Evolutionary conservation across 2,329 filamentous ascomycete genomes (phyloP).

Genomic region (Botryotinia calthae): DNA sequence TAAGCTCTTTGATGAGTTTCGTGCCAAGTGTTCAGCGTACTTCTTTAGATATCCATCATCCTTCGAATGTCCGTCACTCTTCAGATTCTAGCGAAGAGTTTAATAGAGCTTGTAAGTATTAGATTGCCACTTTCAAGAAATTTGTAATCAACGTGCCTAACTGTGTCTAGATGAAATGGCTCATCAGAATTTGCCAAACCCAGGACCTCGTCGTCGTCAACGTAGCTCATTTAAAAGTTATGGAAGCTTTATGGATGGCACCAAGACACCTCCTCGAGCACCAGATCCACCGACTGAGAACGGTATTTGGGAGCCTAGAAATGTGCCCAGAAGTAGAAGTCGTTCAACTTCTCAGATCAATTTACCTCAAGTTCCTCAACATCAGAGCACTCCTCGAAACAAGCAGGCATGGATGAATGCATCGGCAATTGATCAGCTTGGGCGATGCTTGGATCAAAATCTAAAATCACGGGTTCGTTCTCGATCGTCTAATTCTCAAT

Average conservation of each 20-base stretch:
- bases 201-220: not conserved
- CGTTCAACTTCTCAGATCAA: not conserved
- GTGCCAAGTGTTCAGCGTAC: not conserved
- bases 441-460: not conserved
- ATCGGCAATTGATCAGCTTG: not conserved
- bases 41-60: not conserved
- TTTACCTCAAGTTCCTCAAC: conserved; percentile 2
- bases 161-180: not conserved
- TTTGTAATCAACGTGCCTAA: not conserved
- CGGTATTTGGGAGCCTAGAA: conserved; percentile 3
- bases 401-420: conserved; percentile 2
- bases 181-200: conserved; percentile 2
- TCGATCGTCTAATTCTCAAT: conserved; percentile 1
- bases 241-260: conserved; percentile 6
- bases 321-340: not conserved
- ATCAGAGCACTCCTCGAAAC: conserved; percentile 5
- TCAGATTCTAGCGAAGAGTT: conserved; percentile 10
- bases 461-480: not conserved
- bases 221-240: not conserved
- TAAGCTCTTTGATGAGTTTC: not conserved
- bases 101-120: conserved; percentile 8
- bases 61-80: not conserved
- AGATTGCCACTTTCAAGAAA: too few species aligned
- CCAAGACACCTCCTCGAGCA: not conserved
- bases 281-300: not conserved